Percentiles rank a stretch among this genome's conserved stretches.
phyloP scores from a whole-genome alignment of 139 green algal species.

The Trebouxia sp. region DNA sequence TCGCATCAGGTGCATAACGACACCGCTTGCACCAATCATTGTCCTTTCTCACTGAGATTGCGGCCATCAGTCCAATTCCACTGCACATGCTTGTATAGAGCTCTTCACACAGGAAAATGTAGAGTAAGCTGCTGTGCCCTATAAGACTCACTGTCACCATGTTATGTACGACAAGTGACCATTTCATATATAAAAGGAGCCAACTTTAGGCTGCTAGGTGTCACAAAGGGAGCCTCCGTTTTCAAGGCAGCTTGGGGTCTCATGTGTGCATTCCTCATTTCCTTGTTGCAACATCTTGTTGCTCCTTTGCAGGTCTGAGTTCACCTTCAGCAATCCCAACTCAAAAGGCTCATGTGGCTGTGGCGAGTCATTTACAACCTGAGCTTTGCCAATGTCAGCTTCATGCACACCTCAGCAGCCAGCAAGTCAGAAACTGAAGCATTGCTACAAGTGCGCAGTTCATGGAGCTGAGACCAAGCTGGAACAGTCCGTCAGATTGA shows the following conservation, averaged over 20 bases:
- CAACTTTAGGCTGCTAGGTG: no score
- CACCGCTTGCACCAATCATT: background rate
- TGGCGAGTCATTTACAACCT: conserved; percentile 90
- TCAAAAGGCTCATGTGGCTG: conserved; percentile 92
- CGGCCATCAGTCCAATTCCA: background rate
- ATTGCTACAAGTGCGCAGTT: no score
- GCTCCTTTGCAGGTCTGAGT: conserved; percentile 72
- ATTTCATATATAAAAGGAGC: background rate
- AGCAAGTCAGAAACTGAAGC: background rate
- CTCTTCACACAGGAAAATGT: no score
- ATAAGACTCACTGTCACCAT: background rate
- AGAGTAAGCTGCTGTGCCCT: background rate
- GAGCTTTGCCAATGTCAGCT: background rate
- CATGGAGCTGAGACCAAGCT: background rate
- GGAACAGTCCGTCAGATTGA: background rate
- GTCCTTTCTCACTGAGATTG: background rate
- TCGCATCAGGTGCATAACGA: conserved; percentile 58
- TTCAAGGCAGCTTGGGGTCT: no score
- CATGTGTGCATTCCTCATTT: background rate
- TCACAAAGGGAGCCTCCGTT: background rate
- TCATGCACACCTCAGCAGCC: background rate
- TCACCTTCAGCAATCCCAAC: conserved; percentile 96
- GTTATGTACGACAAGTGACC: background rate
- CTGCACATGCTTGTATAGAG: background rate
- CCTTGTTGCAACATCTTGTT: background rate